Evolutionary conservation across 176 grass and related monocot genomes (phyloP), one percentile per base, ranked within the genome.

Genomic region (Raddia distichophylla): DNA sequence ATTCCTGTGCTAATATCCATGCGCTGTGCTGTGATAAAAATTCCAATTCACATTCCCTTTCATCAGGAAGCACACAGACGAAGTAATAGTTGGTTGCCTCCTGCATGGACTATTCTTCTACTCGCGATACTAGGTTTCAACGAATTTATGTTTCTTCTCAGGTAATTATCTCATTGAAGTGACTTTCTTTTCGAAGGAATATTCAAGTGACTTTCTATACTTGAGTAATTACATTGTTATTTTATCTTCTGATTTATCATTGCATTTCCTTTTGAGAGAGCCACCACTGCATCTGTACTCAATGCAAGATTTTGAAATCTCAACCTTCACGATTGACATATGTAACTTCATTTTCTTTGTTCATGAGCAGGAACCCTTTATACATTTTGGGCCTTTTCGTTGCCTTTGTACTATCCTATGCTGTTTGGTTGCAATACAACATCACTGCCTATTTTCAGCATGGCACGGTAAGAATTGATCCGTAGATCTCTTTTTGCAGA

Each of bases 111-210:
- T 62, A 64, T 92, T 90, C 51, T 94, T 50, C 76, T 86, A 74
- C 87, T 97, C 48, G 71, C 88, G 74, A 57, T 87, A 33, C 85
- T 97, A 50, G 94, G 94, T 57, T 97, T 89, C 83, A 92, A 97
- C 75, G 94, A 94, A 68, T 82, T 92, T 67, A 85, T 94, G 89
- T 90, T 94, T 71, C 74, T 97, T 94, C 78, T 94, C 32, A 94
- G 94, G 94, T 97, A 67, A 75, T 73, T 57, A 49, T 80, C 70
- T 18, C 53, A 33, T 27, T 16, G 45, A 69, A 67, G 75, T 78
- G 16, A 60, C 35, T 52, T 83, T 40, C 4, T 40, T 5, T 40
- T 40, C 4, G 4, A 40, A 40, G 37, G 37, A 40, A 40, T 40
- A 33, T 27, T 16, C 51, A 69, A 67, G 75, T 78, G 16, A 60